Evolutionary conservation across 148 eudicot species (phyloP).

Genomic region (Vaccinium corymbosum): DNA sequence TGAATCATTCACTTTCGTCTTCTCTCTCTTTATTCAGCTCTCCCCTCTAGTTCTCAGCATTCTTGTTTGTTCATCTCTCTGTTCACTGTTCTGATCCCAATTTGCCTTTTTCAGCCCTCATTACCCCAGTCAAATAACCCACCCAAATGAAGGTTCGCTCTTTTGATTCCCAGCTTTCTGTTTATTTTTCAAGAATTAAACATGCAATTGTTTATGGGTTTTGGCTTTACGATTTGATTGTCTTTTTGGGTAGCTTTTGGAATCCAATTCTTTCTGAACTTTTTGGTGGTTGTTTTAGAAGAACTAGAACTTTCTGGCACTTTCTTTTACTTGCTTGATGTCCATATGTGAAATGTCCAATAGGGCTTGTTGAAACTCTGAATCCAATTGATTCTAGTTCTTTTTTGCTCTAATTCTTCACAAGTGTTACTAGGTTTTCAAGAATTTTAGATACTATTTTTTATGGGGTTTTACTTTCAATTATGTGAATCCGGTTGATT

Average conservation of each 20-base stretch:
- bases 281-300: not conserved
- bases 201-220: not conserved
- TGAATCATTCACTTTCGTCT: conserved; percentile 18
- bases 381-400: not conserved
- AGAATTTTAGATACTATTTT: not conserved
- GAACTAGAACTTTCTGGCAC: not conserved
- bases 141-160: conserved; percentile 24
- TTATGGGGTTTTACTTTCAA: not conserved
- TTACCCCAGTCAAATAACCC: not conserved
- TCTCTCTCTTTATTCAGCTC: not conserved
- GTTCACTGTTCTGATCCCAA: not conserved
- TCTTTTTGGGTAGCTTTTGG: not conserved
- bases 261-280: not conserved
- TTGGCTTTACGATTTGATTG: not conserved
- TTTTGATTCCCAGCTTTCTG: conserved; percentile 11
- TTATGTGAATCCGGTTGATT: not conserved
- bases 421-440: not conserved
- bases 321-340: not conserved
- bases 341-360: not conserved
- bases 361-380: not conserved
- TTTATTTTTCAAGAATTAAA: not conserved
- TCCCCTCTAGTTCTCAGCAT: not conserved
- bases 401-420: not conserved
- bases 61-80: not conserved
- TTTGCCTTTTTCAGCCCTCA: conserved; percentile 15